Evolutionary conservation across 139 green algal genomes (phyloP), one percentile per base, ranked within the genome.

Genomic region (Dunaliella sp.): DNA sequence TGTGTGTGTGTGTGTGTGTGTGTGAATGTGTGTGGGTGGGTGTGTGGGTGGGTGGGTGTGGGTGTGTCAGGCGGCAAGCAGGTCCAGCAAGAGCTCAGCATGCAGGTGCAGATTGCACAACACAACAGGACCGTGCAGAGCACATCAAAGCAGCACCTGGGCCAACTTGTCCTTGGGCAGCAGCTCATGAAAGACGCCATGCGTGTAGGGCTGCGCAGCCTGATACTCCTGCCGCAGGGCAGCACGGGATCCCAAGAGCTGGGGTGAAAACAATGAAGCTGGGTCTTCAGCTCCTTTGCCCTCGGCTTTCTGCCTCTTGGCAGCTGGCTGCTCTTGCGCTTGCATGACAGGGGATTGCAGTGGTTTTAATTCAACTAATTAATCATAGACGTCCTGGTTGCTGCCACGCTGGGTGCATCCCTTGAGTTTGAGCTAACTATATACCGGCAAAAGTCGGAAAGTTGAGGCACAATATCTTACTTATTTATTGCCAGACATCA

Each of bases 191-290:
- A 94, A 73, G 26, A 91, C 87, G 12, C 89, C 80, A 73, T 94
- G 91, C 28, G 77, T 75, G 82, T 96, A 97, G 0, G 95, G 95
- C 35, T 89, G 31, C 31, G 81, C 31, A 34, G 48, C 3, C 32
- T 80, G 57, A 32, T 85, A 85, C 57, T 85, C 57, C 31, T 16
- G 12, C 1, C 31, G n/a, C 3, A 85, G 57, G 1, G 0, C 12
- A 21, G 81, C 57, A 1, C 81, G 57, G 21, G 81, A 85, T 32
- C 38, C 24, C 58, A 85, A 32, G 31, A 85, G 81, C 31, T 77
- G n/a, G 12, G 81, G 36, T 24, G 33, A 33, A 3, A 83, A n/a
- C 24, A 83, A 38, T 30, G 30, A 37, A 2, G 76, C 76, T 24
- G 33, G n/a, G n/a, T 81, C 31, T 81, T 28, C 30, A 81, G n/a